These are phyloP conservation scores for Pisolithus microcarpus DNA, from an alignment of 768 basidiomycete genomes.

Conservation along the genomic window DNA sequence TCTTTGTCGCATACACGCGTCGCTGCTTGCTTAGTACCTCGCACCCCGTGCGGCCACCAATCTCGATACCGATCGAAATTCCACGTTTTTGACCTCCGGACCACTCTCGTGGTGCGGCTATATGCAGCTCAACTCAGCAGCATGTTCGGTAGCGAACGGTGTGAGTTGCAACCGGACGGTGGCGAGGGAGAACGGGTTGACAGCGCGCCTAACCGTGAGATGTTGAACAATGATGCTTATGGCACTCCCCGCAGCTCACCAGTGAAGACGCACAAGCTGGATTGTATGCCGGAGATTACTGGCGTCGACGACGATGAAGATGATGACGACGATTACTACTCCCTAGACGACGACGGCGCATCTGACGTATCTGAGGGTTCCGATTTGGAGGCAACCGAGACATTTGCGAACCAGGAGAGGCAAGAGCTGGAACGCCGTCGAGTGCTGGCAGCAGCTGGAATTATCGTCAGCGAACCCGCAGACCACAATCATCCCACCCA, in stretches of 20 bases:
- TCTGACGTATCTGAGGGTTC: conserved; percentile 17
- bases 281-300: conserved; percentile 3
- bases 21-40: no score
- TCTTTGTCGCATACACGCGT: no score
- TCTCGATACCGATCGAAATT: background rate
- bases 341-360: conserved; percentile 10
- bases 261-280: conserved; percentile 4
- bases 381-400: conserved; percentile 30
- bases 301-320: conserved; percentile 15
- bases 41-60: background rate
- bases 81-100: conserved; percentile 3
- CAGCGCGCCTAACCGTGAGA: no score
- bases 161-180: no score
- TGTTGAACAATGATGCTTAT: no score
- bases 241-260: conserved; percentile 7
- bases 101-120: background rate
- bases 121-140: background rate
- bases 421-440: conserved; percentile 71
- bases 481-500: background rate
- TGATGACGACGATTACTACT: conserved; percentile 19
- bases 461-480: conserved; percentile 46
- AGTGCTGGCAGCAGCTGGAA: conserved; percentile 86
- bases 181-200: no score
- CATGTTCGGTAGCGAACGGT: no score
- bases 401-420: conserved; percentile 46